Evolutionary conservation across 768 basidiomycete genomes (phyloP).

Genomic region (Panaeolus papilionaceus): DNA sequence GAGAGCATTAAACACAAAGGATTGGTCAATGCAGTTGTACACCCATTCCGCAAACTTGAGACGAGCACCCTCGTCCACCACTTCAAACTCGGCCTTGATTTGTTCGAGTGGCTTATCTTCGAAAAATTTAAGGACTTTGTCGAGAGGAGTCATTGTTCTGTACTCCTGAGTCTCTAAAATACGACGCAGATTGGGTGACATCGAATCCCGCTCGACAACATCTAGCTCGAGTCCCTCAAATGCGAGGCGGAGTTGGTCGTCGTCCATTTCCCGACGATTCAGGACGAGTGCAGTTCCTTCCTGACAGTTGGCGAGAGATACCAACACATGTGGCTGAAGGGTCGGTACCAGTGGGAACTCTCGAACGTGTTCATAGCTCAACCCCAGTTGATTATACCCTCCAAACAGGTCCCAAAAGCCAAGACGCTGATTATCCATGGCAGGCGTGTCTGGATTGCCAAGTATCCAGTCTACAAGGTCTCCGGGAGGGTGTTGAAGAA

Average conservation of each 20-base stretch:
- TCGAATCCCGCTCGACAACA: conserved; percentile 20
- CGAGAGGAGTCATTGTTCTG: conserved; percentile 21
- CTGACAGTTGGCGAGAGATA: conserved; percentile 39
- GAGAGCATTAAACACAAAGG: conserved; percentile 9
- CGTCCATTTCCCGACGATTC: conserved; percentile 18
- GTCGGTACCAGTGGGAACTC: conserved; percentile 44
- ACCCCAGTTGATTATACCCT: conserved; percentile 25
- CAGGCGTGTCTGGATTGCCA: conserved; percentile 20
- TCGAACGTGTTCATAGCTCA: conserved; percentile 24
- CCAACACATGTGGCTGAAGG: conserved; percentile 29
- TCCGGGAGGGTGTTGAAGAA: conserved; percentile 13
- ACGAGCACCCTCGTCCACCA: conserved; percentile 25
- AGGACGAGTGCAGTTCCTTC: conserved; percentile 33
- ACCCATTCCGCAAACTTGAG: conserved; percentile 40
- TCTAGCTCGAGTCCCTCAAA: conserved; percentile 26
- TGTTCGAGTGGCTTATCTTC: conserved; percentile 17
- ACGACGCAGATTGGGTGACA: conserved; percentile 27
- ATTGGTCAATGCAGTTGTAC: conserved; percentile 20
- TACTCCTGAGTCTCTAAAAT: conserved; percentile 27
- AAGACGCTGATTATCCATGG: neutral
- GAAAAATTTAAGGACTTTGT: conserved; percentile 27
- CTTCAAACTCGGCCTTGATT: conserved; percentile 26
- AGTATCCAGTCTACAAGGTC: neutral
- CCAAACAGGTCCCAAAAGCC: conserved; percentile 40
- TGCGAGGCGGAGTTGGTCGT: conserved; percentile 20